phyloP scores from a whole-genome alignment of 1,284 basidiomycete species.

The Puccinia horiana region DNA sequence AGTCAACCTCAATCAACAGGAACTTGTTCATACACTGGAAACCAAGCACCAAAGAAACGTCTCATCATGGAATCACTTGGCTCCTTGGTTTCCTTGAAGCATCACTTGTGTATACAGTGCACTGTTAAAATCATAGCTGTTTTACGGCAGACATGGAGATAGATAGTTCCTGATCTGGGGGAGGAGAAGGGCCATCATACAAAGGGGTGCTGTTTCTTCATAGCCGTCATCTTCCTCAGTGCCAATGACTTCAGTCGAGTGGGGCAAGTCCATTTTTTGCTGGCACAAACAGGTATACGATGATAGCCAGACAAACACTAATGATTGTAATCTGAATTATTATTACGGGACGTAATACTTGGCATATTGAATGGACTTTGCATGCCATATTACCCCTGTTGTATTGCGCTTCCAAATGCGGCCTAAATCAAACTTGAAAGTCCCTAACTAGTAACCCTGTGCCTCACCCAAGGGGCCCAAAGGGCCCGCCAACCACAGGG shows the following conservation, averaged over 20 bases:
- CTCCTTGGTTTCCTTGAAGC: not conserved
- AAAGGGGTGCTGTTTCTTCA: not conserved
- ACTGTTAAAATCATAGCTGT: not conserved
- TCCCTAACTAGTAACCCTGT: too few species aligned
- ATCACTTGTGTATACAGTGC: not conserved
- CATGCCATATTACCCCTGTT: not conserved
- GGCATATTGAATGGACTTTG: not conserved
- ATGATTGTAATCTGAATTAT: not conserved
- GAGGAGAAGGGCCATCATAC: not conserved
- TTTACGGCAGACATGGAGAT: not conserved
- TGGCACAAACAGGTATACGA: not conserved
- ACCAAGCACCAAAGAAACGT: too few species aligned
- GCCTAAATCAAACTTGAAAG: too few species aligned
- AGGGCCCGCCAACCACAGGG: too few species aligned
- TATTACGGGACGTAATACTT: not conserved
- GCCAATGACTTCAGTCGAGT: not conserved
- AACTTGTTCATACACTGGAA: too few species aligned
- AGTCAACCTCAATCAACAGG: too few species aligned
- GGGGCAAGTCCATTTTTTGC: not conserved
- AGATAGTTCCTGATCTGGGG: not conserved
- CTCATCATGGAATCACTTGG: too few species aligned
- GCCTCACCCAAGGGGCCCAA: too few species aligned
- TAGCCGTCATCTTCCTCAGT: not conserved
- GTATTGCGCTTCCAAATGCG: not conserved
- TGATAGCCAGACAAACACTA: not conserved